phyloP scores from a whole-genome alignment of 352 stramenopile species.

The Phytopythium helicoides region DNA sequence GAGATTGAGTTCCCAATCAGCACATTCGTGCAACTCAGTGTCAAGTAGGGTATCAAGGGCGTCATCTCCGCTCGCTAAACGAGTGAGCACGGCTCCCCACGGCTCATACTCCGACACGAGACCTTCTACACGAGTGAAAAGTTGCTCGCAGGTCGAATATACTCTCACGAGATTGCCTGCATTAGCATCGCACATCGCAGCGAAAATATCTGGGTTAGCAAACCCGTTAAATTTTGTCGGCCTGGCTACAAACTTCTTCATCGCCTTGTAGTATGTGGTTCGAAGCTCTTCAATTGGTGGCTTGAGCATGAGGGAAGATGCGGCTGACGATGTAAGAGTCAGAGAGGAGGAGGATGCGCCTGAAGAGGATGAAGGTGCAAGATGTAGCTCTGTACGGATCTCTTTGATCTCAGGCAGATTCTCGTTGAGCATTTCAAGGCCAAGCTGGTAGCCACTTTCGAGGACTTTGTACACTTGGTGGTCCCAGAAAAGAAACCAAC shows the following conservation, averaged over 20 bases:
- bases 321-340: constrained; percentile 2
- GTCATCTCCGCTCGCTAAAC: constrained; percentile 32
- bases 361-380: constrained; percentile 25
- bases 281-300: constrained; percentile 92
- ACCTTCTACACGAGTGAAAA: constrained; percentile 84
- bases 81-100: constrained; percentile 62
- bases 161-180: constrained; percentile 83
- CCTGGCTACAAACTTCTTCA: constrained; percentile 94
- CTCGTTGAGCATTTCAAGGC: constrained; percentile 93
- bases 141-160: constrained; percentile 89
- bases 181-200: constrained; percentile 89
- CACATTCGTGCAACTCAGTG: constrained; percentile 52
- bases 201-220: constrained; percentile 83
- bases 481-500: constrained; percentile 94
- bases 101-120: constrained; percentile 78
- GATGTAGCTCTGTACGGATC: constrained; percentile 74
- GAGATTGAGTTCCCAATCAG: constrained; percentile 90
- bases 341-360: constrained; percentile 11
- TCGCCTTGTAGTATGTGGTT: constrained; percentile 93
- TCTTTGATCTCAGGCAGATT: constrained; percentile 90
- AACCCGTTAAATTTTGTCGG: constrained; percentile 90
- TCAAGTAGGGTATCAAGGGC: constrained; percentile 87
- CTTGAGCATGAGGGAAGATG: constrained; percentile 75
- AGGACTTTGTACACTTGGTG: constrained; percentile 95
- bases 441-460: constrained; percentile 92